Base-by-base conservation (phyloP, 768 basidiomycete genomes). In the Tylopilus intermedius region DNA sequence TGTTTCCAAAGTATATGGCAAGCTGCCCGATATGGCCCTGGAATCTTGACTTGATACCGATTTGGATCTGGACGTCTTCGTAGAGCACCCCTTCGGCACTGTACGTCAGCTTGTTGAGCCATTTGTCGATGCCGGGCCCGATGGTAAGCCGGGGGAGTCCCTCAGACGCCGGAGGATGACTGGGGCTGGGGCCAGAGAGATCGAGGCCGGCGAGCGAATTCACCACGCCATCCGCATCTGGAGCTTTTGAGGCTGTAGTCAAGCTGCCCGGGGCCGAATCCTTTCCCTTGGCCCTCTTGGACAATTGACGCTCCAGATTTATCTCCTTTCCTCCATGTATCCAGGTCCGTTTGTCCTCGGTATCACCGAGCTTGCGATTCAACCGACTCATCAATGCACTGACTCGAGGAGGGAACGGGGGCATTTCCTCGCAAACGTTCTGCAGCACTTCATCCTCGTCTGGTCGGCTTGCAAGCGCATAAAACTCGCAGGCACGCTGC, bases 351-450 rank as follows among this genome's bases (percentile, higher is more conserved):
- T 94, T 95, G 69, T 97, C 94, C 55, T 91, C 90, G n/a, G 90
- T 90, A 60, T 93, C 90, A 5, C 85, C 87, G 33, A 90, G 87
- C 66, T 94, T 95, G 65, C 83, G 86, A 67, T 95, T 89, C 38
- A 99, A 73, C 45, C 93, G 80, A 44, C 82, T 89, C 46, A 96
- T 76, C 8, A 99, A 76, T 2, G 94, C 88, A 53, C 93, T 95
- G 59, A 92, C 90, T 44, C 96, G 83, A 48, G 95, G 89, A 4
- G 95, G 94, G 78, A 96, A 99, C 4, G 95, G 94, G 1, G 96
- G 96, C 86, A 99, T 98, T 71, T 98, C 96, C 68, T 98, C 96
- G 67, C 94, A 97, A 13, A 98, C 83, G 57, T 91, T 90, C 65
- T 94, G 90, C 40, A 99, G 74, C 41, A 98, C 77, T 58, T 94